These are phyloP conservation scores for Lactarius quietus DNA, from an alignment of 768 basidiomycete species.

Conservation along the genomic window DNA sequence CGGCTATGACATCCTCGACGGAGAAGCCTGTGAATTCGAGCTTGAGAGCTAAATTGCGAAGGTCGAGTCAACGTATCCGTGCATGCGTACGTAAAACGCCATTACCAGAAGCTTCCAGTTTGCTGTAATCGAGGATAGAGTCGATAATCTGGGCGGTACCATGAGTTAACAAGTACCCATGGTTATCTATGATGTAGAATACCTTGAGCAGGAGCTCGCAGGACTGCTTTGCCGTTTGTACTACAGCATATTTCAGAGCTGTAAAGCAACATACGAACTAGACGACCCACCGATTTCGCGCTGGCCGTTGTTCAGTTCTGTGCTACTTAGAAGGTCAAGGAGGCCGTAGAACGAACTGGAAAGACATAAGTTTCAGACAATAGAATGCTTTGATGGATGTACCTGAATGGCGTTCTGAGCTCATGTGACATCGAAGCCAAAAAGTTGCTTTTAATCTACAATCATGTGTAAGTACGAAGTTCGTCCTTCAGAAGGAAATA, in stretches of 20 bases:
- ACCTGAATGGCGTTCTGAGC: conserved; percentile 74
- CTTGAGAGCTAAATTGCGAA: conserved; percentile 50
- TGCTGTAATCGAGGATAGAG: conserved; percentile 76
- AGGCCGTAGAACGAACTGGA: conserved; percentile 67
- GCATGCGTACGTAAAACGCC: conserved; percentile 3
- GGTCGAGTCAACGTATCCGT: conserved; percentile 18
- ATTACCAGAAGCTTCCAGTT: conserved; percentile 68
- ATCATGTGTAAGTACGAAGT: conserved; percentile 1
- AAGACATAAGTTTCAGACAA: conserved; percentile 3
- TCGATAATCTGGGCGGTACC: conserved; percentile 57
- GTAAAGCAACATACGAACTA: background rate
- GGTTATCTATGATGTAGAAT: background rate
- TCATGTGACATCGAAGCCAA: conserved; percentile 76
- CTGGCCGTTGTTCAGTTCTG: conserved; percentile 64
- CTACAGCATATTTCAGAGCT: conserved; percentile 32
- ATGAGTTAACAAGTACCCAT: background rate
- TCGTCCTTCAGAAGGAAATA: conserved; percentile 10
- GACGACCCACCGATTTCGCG: conserved; percentile 54
- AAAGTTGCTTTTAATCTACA: conserved; percentile 74
- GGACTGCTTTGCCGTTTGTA: conserved; percentile 75
- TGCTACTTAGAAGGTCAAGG: conserved; percentile 68
- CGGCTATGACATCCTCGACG: conserved; percentile 69
- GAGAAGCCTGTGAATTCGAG: conserved; percentile 62
- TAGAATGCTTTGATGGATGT: background rate
- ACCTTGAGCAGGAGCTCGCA: conserved; percentile 73